A percentile compares a stretch with the other conserved stretches of the same genome.
Conservation (phyloP, 257 asterid species). For the Thymus quinquecostatus region DNA sequence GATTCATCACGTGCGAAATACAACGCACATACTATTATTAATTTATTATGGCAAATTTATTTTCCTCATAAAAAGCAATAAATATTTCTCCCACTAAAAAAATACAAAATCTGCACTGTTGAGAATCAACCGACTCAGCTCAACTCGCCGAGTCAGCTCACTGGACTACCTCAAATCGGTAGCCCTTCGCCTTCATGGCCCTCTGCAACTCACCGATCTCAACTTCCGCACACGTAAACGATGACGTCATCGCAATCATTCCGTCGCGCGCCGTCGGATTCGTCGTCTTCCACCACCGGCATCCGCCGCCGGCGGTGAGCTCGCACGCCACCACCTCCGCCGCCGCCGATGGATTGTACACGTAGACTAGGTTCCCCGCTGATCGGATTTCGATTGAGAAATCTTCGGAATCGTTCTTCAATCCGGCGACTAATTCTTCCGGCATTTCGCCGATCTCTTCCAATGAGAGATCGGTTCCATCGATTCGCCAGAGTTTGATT, state of each 20-base stretch:
- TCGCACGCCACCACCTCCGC: constrained; percentile 72
- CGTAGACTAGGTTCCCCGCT: constrained; percentile 48
- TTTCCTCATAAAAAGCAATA: background rate
- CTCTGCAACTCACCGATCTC: constrained; percentile 54
- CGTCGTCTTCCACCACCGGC: constrained; percentile 68
- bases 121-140: background rate
- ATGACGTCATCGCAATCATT: constrained; percentile 40
- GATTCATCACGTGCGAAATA: too few relatives aligned
- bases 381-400: constrained; percentile 36
- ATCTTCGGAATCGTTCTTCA: constrained; percentile 39
- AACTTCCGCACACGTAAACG: constrained; percentile 52
- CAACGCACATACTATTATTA: too few relatives aligned
- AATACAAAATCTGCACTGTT: background rate
- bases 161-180: constrained; percentile 25
- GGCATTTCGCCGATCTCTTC: constrained; percentile 72
- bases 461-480: constrained; percentile 26
- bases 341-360: constrained; percentile 43
- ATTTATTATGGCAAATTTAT: background rate
- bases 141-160: constrained; percentile 24
- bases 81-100: too few relatives aligned
- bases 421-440: constrained; percentile 31
- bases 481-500: constrained; percentile 56
- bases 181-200: constrained; percentile 31
- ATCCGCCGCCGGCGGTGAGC: constrained; percentile 40
- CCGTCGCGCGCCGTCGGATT: constrained; percentile 45